Evolutionary conservation across 139 green algal species (phyloP).

Genomic region (Chlamydomonas asymmetrica): DNA sequence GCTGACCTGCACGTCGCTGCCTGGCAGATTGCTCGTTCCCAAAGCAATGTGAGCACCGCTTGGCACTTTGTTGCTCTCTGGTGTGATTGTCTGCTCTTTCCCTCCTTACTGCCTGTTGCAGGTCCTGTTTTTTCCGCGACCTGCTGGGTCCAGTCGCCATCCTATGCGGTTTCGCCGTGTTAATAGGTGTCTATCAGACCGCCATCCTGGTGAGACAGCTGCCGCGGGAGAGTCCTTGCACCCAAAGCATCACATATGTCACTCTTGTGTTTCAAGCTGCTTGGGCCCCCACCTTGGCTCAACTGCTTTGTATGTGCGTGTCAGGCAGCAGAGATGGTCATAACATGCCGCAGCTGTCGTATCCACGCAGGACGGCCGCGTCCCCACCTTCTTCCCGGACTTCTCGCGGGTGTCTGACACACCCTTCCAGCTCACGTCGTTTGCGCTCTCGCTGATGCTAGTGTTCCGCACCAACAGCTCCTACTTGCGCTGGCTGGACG

Average conservation of each 20-base stretch:
- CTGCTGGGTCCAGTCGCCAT: slow-evolving; percentile 27
- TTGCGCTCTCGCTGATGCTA: slow-evolving; percentile 64
- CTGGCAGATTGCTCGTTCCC: too few relatives aligned
- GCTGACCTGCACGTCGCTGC: too few relatives aligned
- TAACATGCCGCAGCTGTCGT: background rate
- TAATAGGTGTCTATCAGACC: slow-evolving; percentile 12
- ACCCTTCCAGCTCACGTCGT: slow-evolving; percentile 52
- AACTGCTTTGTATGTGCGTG: background rate
- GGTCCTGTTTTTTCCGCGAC: slow-evolving; percentile 31
- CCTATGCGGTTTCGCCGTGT: slow-evolving; percentile 15
- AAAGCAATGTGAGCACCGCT: too few relatives aligned
- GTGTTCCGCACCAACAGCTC: slow-evolving; percentile 54
- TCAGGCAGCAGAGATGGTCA: background rate
- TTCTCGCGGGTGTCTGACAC: slow-evolving; percentile 29
- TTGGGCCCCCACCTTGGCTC: background rate
- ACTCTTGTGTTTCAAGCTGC: background rate
- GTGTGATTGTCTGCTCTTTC: too few relatives aligned
- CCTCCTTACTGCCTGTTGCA: background rate
- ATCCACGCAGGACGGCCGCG: background rate
- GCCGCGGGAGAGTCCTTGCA: background rate
- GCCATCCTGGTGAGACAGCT: background rate
- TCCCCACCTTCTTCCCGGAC: slow-evolving; percentile 24
- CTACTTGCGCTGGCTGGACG: slow-evolving; percentile 40
- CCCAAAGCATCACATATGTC: background rate
- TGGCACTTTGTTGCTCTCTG: too few relatives aligned